Evolutionary conservation across 1,284 basidiomycete genomes (phyloP).

Genomic region (Coniferiporia weirii): DNA sequence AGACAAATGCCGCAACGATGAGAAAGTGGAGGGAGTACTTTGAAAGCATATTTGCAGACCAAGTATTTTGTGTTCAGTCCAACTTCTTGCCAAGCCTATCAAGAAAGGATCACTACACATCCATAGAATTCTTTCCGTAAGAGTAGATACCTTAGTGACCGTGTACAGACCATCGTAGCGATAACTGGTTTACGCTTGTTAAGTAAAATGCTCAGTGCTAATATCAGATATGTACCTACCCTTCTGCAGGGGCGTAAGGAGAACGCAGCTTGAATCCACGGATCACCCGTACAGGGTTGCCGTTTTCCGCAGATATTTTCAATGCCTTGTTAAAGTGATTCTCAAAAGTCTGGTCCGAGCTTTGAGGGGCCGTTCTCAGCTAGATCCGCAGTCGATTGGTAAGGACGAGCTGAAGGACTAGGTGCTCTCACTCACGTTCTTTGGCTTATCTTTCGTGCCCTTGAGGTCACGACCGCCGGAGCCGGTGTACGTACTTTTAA

Average conservation of each 20-base stretch:
- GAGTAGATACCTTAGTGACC: conserved; percentile 55
- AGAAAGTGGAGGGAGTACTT: conserved; percentile 38
- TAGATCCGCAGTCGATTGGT: conserved; percentile 25
- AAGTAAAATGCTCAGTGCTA: conserved; percentile 3
- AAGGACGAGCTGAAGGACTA: not conserved
- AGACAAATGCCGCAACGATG: not conserved
- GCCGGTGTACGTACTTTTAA: conserved; percentile 65
- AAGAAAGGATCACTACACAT: not conserved
- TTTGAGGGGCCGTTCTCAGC: conserved; percentile 82
- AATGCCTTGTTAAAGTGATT: conserved; percentile 64
- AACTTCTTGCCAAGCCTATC: conserved; percentile 63
- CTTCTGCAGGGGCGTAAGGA: conserved; percentile 64
- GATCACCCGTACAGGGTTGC: conserved; percentile 76
- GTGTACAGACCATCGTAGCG: conserved; percentile 81
- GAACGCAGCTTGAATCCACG: conserved; percentile 75
- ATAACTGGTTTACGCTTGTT: conserved; percentile 42
- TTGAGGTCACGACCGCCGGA: conserved; percentile 78
- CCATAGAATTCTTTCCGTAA: not conserved
- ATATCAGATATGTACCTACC: conserved; percentile 34
- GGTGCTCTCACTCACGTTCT: conserved; percentile 51
- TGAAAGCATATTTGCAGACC: conserved; percentile 78
- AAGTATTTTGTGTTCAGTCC: conserved; percentile 57
- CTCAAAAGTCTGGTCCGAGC: conserved; percentile 73
- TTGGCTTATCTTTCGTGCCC: conserved; percentile 70
- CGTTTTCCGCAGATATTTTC: conserved; percentile 62